phyloP scores from a whole-genome alignment of 2,329 filamentous ascomycete genomes.

The Cytospora schulzeri region DNA sequence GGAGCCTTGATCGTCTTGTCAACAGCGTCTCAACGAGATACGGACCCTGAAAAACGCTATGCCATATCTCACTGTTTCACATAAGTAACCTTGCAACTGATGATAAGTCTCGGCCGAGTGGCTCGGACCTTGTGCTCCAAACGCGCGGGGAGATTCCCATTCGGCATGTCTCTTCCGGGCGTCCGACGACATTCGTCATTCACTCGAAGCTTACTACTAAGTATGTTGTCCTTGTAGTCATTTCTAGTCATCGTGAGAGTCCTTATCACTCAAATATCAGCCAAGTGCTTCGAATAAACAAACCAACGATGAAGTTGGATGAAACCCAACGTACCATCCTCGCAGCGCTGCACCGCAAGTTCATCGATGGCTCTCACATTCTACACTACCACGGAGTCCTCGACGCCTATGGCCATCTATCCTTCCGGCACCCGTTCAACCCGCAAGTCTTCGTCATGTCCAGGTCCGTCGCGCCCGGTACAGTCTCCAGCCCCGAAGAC shows the following conservation, averaged over 20 bases:
- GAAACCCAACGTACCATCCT: slow-evolving; percentile 10
- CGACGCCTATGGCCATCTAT: slow-evolving; percentile 58
- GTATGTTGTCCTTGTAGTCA: background rate
- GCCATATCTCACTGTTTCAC: too few relatives aligned
- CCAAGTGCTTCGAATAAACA: background rate
- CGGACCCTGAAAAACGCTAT: too few relatives aligned
- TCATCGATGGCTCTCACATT: slow-evolving; percentile 53
- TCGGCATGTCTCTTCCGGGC: background rate
- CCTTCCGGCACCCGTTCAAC: slow-evolving; percentile 51
- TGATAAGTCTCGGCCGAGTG: background rate
- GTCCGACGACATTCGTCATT: background rate
- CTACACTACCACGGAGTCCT: slow-evolving; percentile 52
- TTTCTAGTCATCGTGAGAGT: background rate
- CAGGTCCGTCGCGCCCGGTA: slow-evolving; percentile 48
- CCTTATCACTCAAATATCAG: background rate
- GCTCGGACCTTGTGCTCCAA: background rate
- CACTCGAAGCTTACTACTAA: background rate
- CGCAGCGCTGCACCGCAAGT: slow-evolving; percentile 22
- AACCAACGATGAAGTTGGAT: slow-evolving; percentile 8
- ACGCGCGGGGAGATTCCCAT: background rate
- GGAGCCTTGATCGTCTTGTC: too few relatives aligned
- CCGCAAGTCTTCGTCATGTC: slow-evolving; percentile 51
- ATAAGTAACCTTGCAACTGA: too few relatives aligned
- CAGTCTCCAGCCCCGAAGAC: slow-evolving; percentile 46
- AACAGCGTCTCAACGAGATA: too few relatives aligned